phyloP scores from a whole-genome alignment of 495 filamentous ascomycete genomes.

The Entonaema liquescens region DNA sequence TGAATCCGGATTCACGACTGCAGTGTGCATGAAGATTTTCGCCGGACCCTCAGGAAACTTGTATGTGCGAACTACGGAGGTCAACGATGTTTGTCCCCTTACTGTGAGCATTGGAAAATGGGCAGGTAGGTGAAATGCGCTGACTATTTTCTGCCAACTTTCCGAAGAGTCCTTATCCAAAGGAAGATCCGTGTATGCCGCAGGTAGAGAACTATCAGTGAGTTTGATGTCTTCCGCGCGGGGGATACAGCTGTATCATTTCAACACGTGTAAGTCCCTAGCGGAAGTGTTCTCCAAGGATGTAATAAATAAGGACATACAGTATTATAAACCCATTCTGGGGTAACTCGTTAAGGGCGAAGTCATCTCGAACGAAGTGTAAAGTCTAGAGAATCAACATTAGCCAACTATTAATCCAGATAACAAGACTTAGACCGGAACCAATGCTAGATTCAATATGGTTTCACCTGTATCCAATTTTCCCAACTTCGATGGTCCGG shows the following conservation, averaged over 20 bases:
- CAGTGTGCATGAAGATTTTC: slow-evolving; percentile 2
- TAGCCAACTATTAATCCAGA: no score
- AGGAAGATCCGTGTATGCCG: not conserved
- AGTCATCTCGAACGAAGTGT: not conserved
- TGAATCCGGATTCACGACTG: not conserved
- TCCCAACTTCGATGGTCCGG: not conserved
- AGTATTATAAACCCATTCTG: not conserved
- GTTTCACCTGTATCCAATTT: not conserved
- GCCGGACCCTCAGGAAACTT: not conserved
- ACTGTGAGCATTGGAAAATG: not conserved
- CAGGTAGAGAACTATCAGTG: not conserved
- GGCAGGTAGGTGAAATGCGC: slow-evolving; percentile 1
- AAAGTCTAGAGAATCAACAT: not conserved
- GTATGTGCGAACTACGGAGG: not conserved
- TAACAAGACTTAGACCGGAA: not conserved
- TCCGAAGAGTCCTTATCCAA: not conserved
- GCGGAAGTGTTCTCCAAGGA: no score
- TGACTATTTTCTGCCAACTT: not conserved
- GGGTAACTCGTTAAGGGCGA: not conserved
- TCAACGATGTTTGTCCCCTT: not conserved
- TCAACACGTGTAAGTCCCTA: not conserved
- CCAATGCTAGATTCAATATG: not conserved
- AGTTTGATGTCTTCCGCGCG: not conserved
- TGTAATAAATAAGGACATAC: not conserved
- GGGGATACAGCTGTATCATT: slow-evolving; percentile 1